Conservation (phyloP, 2,329 filamentous ascomycete species). For the Colletotrichum orchidophilum region DNA sequence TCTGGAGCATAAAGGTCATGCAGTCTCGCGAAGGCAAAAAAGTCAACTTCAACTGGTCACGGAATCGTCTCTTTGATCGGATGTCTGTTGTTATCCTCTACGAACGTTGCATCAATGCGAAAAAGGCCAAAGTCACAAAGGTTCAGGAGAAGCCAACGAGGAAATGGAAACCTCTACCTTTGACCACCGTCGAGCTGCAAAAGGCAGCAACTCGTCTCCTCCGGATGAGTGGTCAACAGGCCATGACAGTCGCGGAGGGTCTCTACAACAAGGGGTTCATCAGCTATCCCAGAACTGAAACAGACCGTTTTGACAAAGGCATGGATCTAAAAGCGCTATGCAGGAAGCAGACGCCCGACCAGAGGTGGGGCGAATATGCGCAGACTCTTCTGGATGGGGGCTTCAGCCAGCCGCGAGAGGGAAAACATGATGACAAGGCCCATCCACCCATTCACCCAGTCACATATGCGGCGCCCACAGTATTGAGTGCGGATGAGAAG, state of each 20-base stretch:
- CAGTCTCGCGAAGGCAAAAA: slow-evolving; percentile 81
- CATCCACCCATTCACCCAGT: slow-evolving; percentile 98
- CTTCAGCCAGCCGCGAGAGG: slow-evolving; percentile 84
- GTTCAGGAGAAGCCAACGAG: slow-evolving; percentile 91
- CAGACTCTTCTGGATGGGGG: slow-evolving; percentile 77
- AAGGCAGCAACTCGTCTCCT: slow-evolving; percentile 93
- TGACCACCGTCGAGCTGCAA: slow-evolving; percentile 96
- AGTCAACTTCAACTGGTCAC: slow-evolving; percentile 85
- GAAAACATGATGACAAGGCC: slow-evolving; percentile 92
- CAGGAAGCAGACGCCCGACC: slow-evolving; percentile 83
- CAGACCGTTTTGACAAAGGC: slow-evolving; percentile 90
- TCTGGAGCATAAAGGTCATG: slow-evolving; percentile 90
- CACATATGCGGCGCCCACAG: slow-evolving; percentile 76
- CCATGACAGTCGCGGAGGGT: slow-evolving; percentile 87
- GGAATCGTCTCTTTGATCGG: slow-evolving; percentile 87
- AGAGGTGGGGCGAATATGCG: slow-evolving; percentile 83
- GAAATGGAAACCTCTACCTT: slow-evolving; percentile 91
- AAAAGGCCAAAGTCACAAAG: slow-evolving; percentile 81
- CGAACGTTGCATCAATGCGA: slow-evolving; percentile 83
- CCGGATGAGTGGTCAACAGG: slow-evolving; percentile 87
- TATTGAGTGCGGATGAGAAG: slow-evolving; percentile 73
- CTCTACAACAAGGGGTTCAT: slow-evolving; percentile 97
- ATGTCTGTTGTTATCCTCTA: slow-evolving; percentile 83
- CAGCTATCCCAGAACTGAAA: slow-evolving; percentile 97
- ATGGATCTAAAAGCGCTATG: slow-evolving; percentile 86